Conservation (phyloP, 768 basidiomycete species). For the Lyophyllum semitale region DNA sequence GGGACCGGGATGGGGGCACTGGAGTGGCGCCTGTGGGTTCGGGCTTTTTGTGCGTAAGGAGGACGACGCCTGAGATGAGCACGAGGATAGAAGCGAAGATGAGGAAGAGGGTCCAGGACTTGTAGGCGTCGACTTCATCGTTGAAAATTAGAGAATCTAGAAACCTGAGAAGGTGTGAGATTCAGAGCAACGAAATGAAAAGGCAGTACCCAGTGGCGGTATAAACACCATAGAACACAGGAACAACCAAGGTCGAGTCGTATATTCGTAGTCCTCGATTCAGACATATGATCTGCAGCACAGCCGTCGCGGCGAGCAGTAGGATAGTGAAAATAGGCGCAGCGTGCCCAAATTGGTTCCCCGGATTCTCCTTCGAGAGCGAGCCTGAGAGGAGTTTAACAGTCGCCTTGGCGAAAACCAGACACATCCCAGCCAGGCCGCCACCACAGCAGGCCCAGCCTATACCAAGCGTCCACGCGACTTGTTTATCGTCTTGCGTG, state of each 20-base stretch:
- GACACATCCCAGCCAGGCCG: slow-evolving; percentile 82
- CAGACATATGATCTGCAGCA: slow-evolving; percentile 88
- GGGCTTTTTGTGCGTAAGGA: slow-evolving; percentile 91
- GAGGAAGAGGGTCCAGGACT: slow-evolving; percentile 85
- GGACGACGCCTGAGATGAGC: slow-evolving; percentile 89
- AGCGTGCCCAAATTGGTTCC: slow-evolving; percentile 84
- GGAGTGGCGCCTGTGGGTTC: slow-evolving; percentile 46
- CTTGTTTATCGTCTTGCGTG: slow-evolving; percentile 78
- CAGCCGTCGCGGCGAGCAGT: slow-evolving; percentile 70
- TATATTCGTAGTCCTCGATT: slow-evolving; percentile 90
- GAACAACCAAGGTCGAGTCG: slow-evolving; percentile 89
- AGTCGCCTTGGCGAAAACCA: slow-evolving; percentile 81
- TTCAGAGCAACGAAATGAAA: background rate
- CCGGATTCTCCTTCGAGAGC: slow-evolving; percentile 76
- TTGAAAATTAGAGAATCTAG: slow-evolving; percentile 72
- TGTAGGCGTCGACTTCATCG: slow-evolving; percentile 81
- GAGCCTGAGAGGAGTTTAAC: slow-evolving; percentile 80
- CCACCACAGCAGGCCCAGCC: slow-evolving; percentile 95
- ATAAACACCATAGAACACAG: slow-evolving; percentile 93
- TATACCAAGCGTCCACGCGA: slow-evolving; percentile 91
- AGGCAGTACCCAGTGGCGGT: slow-evolving; percentile 69
- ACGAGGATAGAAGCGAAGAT: slow-evolving; percentile 86
- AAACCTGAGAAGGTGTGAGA: slow-evolving; percentile 32
- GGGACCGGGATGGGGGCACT: slow-evolving; percentile 32
- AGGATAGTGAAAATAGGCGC: slow-evolving; percentile 79